Conservation (phyloP, 108 stramenopile genomes). For the Ochromonas danica region DNA sequence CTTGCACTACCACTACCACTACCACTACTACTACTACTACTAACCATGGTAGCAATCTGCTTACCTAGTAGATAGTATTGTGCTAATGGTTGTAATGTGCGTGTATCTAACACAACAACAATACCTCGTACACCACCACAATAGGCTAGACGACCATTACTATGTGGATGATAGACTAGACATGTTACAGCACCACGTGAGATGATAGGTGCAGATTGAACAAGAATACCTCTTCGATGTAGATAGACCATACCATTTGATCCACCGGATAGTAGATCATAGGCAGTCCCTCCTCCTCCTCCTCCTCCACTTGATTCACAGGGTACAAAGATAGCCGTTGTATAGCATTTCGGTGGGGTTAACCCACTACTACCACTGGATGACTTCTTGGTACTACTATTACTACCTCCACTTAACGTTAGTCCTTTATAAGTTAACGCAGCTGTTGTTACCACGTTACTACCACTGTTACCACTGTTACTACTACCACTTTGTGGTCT, state of each 20-base stretch:
- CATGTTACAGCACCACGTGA: not conserved
- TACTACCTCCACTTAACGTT: no score
- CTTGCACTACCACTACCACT: no score
- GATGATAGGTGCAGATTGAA: no score
- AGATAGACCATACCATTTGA: constrained; percentile 21
- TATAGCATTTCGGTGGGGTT: not conserved
- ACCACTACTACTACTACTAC: no score
- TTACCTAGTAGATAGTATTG: no score
- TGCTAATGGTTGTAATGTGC: not conserved
- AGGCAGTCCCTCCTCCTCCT: not conserved
- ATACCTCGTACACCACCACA: constrained; percentile 23
- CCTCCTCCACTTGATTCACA: no score
- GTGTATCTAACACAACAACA: not conserved
- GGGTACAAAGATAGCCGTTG: not conserved
- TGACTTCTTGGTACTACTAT: no score
- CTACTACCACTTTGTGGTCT: not conserved
- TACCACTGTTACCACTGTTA: no score
- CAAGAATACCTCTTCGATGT: not conserved
- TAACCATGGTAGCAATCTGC: no score
- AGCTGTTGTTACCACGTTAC: no score
- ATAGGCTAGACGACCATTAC: not conserved
- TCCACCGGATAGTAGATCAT: constrained; percentile 15
- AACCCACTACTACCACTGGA: not conserved
- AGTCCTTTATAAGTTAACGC: not conserved
- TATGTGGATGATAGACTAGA: no score